phyloP scores from a whole-genome alignment of 495 filamentous ascomycete species.

The Trichoderma reesei region DNA sequence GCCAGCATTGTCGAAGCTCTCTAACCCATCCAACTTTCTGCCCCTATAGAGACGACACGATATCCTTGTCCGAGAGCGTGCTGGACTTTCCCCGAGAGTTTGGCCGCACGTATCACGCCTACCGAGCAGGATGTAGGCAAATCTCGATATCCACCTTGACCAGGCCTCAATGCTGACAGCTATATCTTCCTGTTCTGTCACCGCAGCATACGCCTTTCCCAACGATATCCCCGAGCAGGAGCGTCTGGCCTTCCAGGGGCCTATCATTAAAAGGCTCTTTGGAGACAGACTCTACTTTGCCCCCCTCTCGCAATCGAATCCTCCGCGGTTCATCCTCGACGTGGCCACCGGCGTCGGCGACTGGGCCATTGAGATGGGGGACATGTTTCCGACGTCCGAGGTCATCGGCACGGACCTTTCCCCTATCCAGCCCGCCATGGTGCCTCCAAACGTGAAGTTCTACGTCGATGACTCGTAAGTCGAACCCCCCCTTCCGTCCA shows the following conservation, averaged over 20 bases:
- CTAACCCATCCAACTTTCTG: not conserved
- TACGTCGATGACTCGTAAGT: slow-evolving; percentile 43
- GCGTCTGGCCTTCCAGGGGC: slow-evolving; percentile 50
- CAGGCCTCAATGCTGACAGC: not conserved
- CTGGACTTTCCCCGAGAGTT: slow-evolving; percentile 41
- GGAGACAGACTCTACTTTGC: slow-evolving; percentile 49
- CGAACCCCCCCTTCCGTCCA: too few species aligned
- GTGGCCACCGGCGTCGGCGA: slow-evolving; percentile 61
- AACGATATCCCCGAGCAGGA: slow-evolving; percentile 49
- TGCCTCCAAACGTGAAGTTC: slow-evolving; percentile 39
- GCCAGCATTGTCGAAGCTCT: not conserved
- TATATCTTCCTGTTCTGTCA: not conserved
- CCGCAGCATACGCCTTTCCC: slow-evolving; percentile 45
- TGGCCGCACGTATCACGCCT: slow-evolving; percentile 48
- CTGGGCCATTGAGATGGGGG: slow-evolving; percentile 63
- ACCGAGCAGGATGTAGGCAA: slow-evolving; percentile 25
- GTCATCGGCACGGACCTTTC: slow-evolving; percentile 49
- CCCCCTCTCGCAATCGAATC: slow-evolving; percentile 34
- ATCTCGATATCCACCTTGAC: not conserved
- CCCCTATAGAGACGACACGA: slow-evolving; percentile 15
- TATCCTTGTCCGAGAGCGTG: slow-evolving; percentile 13
- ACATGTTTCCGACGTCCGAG: slow-evolving; percentile 37
- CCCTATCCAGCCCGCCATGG: slow-evolving; percentile 36
- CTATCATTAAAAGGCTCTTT: slow-evolving; percentile 52
- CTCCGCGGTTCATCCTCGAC: slow-evolving; percentile 52